Percentiles rank a stretch among this genome's conserved stretches.
Conservation (phyloP, 192 early-diverging fungal genomes). For the Linnemannia exigua region DNA sequence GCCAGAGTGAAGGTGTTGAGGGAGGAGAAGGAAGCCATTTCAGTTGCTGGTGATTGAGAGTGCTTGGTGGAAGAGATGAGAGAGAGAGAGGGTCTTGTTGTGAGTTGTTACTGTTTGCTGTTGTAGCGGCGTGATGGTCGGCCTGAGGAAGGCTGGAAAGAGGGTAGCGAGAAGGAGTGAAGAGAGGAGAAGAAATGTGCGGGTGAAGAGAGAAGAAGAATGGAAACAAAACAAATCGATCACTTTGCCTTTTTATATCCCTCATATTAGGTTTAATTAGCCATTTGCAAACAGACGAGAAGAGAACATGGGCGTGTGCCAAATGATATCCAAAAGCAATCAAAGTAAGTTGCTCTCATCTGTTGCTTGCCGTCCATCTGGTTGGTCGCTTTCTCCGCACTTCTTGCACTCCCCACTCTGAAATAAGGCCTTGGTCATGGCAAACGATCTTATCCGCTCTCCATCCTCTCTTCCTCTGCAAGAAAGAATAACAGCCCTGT, state of each 20-base stretch:
- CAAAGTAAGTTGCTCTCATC: not conserved
- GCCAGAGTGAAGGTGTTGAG: slow-evolving; percentile 36
- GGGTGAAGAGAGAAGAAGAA: not conserved
- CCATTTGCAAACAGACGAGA: not conserved
- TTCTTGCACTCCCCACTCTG: no score
- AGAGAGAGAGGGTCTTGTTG: not conserved
- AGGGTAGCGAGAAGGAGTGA: not conserved
- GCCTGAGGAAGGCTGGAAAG: slow-evolving; percentile 11
- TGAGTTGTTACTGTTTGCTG: not conserved
- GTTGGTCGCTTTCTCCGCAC: no score
- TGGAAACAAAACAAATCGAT: not conserved
- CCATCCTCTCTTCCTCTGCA: no score
- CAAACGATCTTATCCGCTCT: no score
- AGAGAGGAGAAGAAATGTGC: not conserved
- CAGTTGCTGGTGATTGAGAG: not conserved
- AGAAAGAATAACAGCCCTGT: not conserved
- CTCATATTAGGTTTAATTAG: not conserved
- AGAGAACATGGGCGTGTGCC: not conserved
- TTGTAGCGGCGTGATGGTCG: not conserved
- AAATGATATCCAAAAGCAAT: not conserved
- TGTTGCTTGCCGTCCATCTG: not conserved
- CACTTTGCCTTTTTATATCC: not conserved
- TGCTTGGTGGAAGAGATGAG: not conserved
- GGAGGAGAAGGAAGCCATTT: slow-evolving; percentile 33
- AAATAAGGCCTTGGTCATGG: no score